Percentiles rank a stretch among this genome's conserved stretches.
Evolutionary conservation across 108 stramenopile genomes (phyloP).

Genomic region (Cyclotella sp.): DNA sequence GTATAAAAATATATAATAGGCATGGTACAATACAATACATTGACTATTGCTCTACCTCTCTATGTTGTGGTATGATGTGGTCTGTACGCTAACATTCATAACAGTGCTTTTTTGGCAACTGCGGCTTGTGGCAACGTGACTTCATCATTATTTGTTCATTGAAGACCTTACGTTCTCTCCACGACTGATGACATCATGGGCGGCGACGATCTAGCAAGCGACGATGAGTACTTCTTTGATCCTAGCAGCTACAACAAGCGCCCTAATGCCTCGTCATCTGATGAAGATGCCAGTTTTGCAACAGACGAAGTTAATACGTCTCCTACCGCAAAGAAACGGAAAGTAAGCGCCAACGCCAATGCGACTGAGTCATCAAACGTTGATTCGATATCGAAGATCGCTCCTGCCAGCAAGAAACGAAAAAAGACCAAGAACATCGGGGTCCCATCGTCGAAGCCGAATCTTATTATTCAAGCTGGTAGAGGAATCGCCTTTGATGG

Average conservation of each 20-base stretch:
- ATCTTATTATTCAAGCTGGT: slow-evolving; percentile 54
- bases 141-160: too few species aligned
- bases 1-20: too few species aligned
- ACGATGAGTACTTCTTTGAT: slow-evolving; percentile 74
- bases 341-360: slow-evolving; percentile 9
- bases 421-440: slow-evolving; percentile 28
- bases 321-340: slow-evolving; percentile 35
- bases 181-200: too few species aligned
- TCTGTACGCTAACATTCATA: too few species aligned
- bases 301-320: slow-evolving; percentile 1
- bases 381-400: background rate
- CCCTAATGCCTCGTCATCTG: slow-evolving; percentile 15
- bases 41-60: too few species aligned
- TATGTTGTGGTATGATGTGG: too few species aligned
- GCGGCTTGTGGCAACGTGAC: too few species aligned
- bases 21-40: too few species aligned
- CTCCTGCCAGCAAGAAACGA: slow-evolving; percentile 46
- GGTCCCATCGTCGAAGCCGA: slow-evolving; percentile 31
- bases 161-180: too few species aligned
- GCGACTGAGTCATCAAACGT: too few species aligned
- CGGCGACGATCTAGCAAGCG: slow-evolving; percentile 85
- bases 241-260: slow-evolving; percentile 17
- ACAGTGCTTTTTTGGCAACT: too few species aligned
- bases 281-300: slow-evolving; percentile 20
- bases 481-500: slow-evolving; percentile 51